phyloP scores from a whole-genome alignment of 352 stramenopile species.

The Phytophthora sojae region DNA sequence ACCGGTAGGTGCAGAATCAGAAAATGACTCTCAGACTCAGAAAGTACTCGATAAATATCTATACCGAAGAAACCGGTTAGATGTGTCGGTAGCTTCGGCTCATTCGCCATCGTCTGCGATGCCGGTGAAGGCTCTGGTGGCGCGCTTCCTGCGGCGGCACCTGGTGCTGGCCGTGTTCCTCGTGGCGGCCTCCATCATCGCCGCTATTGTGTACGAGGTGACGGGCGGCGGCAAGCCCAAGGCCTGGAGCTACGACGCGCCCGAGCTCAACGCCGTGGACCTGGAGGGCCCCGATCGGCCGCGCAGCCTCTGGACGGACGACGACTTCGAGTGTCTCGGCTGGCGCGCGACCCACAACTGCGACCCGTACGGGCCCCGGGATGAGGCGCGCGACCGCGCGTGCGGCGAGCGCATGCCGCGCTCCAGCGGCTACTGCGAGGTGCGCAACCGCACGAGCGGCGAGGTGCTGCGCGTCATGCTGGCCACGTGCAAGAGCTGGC shows the following conservation, averaged over 20 bases:
- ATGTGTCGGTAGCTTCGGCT: background rate
- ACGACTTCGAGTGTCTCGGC: slow-evolving; percentile 79
- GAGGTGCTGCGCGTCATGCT: slow-evolving; percentile 68
- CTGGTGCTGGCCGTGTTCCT: slow-evolving; percentile 50
- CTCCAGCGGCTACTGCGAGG: slow-evolving; percentile 73
- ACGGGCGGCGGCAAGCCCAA: slow-evolving; percentile 58
- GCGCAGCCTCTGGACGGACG: slow-evolving; percentile 50
- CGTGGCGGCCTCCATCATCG: slow-evolving; percentile 44
- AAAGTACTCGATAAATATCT: too few species aligned
- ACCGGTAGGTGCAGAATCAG: background rate
- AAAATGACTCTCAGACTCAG: too few species aligned
- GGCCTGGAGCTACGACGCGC: slow-evolving; percentile 43
- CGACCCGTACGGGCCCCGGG: slow-evolving; percentile 63
- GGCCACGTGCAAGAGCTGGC: slow-evolving; percentile 76
- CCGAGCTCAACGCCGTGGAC: slow-evolving; percentile 56
- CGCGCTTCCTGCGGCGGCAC: slow-evolving; percentile 52
- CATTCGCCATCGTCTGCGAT: slow-evolving; percentile 6
- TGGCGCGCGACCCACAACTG: slow-evolving; percentile 75
- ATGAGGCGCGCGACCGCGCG: slow-evolving; percentile 46
- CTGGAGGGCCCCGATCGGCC: slow-evolving; percentile 39
- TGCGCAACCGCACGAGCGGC: slow-evolving; percentile 72
- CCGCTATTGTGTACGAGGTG: slow-evolving; percentile 68
- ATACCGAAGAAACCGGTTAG: too few species aligned
- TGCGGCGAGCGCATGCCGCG: slow-evolving; percentile 57
- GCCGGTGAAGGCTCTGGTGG: slow-evolving; percentile 33